Conservation (phyloP, 768 basidiomycete genomes). For the Coprinellus aureogranulatus region DNA sequence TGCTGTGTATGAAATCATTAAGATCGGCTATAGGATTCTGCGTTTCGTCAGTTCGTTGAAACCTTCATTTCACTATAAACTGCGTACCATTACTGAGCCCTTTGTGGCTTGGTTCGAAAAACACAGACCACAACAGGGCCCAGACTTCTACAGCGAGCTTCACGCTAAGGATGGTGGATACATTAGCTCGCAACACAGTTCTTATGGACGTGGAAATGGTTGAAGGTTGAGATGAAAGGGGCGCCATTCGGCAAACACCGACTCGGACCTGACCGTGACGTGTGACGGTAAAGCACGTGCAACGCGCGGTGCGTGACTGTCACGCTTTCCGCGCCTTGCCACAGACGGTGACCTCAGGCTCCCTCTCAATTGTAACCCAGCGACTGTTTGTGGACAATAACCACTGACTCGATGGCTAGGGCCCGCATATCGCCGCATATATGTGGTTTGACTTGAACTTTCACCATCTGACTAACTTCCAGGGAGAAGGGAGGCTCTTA, state of each 20-base stretch:
- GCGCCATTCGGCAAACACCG: too few species aligned
- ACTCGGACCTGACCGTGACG: neutral
- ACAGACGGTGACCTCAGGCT: neutral
- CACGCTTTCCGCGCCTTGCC: neutral
- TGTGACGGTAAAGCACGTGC: neutral
- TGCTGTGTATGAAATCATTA: neutral
- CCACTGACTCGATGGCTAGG: neutral
- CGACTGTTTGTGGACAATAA: neutral
- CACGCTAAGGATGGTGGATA: too few species aligned
- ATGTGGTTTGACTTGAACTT: conserved; percentile 5
- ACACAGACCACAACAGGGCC: too few species aligned
- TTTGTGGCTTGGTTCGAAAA: too few species aligned
- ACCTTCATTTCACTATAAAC: too few species aligned
- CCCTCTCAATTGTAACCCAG: conserved; percentile 4
- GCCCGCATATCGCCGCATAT: neutral
- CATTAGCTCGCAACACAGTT: too few species aligned
- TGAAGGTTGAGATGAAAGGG: too few species aligned
- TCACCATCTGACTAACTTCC: conserved; percentile 8
- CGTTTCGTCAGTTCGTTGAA: neutral
- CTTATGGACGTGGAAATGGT: too few species aligned
- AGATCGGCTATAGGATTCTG: neutral
- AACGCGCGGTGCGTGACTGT: neutral
- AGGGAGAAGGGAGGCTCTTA: neutral
- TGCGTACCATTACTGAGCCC: too few species aligned
- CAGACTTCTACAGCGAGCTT: too few species aligned